Evolutionary conservation across 1,139 yeast genomes (phyloP), one percentile per base, ranked within the genome.

Genomic region (Tardiomyces digboiensis): DNA sequence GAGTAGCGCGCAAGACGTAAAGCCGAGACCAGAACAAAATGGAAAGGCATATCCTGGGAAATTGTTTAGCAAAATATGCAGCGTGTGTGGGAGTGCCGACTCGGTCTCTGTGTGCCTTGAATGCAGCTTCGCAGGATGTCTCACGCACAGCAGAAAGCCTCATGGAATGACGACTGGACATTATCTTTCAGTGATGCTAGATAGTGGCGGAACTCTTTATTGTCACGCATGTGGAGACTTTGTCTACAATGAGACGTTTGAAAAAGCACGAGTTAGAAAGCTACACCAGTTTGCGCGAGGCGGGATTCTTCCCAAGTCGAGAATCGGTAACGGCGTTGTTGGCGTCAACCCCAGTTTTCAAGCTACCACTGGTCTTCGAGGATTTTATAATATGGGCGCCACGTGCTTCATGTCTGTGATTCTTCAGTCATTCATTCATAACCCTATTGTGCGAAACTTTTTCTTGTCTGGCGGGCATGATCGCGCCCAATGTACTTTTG

Each of bases 351-450:
- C 37, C 19, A n/a, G 19, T 1, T 71, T 62, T 53, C 74, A 74
- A 41, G 84, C 94, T 1, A 70, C 78, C 2, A 74, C 80, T 14
- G 97, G 97, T 0, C 66, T 91, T 21, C 75, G 83, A 48, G 98
- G 98, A 2, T 78, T 91, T 54, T 81, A 88, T 45, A 91, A 91
- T 61, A 78, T 91, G 77, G 98, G 98, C 0, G 85, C 97, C 0
- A 91, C 98, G 0, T 91, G 98, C 65, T 91, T 86, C 66, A 89
- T 91, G 85, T 84, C 95, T 52, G 85, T 93, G 36, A 79, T 88
- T 16, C 65, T 91, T 39, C 98, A 91, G 65, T 78, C 94, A 0
- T 65, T 89, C 39, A 70, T 91, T 43, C 97, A 91, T 61, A 89
- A 89, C 58, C 97, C 97, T 10, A 71, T 86, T 46, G 73, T 91